These are phyloP conservation scores for Fraxinus excelsior DNA, from an alignment of 257 asterid genomes.

Conservation along the genomic window DNA sequence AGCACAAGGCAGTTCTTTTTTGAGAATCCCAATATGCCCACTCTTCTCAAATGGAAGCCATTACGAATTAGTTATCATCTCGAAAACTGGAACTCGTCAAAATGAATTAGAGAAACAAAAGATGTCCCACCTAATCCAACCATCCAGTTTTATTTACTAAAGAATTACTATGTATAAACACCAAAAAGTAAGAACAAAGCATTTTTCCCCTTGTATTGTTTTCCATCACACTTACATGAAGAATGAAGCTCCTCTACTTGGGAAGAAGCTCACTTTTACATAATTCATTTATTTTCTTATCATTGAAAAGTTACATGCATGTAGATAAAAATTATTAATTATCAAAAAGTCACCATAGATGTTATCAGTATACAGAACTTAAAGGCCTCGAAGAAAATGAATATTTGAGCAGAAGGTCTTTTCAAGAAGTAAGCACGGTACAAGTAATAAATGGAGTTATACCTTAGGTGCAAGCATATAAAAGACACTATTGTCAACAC, in stretches of 20 bases:
- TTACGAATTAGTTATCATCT: neutral
- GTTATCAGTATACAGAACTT: neutral
- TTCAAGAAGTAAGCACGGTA: neutral
- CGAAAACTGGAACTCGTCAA: neutral
- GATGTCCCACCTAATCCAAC: neutral
- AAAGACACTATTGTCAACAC: constrained; percentile 86
- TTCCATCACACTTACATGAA: neutral
- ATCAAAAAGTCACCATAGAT: neutral
- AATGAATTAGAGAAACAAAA: neutral
- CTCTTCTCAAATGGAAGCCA: neutral
- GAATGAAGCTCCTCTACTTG: constrained; percentile 5
- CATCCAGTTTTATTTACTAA: neutral
- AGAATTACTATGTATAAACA: neutral
- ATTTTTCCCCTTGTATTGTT: neutral
- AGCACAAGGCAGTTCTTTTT: neutral
- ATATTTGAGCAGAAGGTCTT: constrained; percentile 12
- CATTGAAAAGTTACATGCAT: neutral
- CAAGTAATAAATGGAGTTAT: constrained; percentile 8
- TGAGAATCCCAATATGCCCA: neutral
- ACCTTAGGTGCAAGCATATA: constrained; percentile 98
- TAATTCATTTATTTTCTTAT: neutral
- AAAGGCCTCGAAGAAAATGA: neutral
- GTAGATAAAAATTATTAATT: neutral
- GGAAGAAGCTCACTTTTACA: neutral
- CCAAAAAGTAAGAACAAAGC: neutral